Evolutionary conservation across 208 protist genomes (phyloP).

Genomic region (Leishmania arabica): DNA sequence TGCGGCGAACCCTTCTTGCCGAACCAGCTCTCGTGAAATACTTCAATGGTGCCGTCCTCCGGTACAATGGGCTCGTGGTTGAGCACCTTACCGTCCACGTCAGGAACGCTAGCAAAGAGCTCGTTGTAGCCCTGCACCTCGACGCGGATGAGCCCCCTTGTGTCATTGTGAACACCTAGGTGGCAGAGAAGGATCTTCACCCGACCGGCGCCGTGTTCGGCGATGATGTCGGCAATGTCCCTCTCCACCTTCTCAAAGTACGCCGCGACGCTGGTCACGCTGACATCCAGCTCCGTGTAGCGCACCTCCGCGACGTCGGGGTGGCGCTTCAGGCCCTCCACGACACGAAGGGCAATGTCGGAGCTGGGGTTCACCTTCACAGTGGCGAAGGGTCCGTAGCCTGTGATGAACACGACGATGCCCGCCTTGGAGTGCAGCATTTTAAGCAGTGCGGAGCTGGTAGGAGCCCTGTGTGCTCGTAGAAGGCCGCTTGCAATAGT

Average conservation of each 20-base stretch:
- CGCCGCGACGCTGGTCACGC: slow-evolving; percentile 26
- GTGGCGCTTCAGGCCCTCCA: slow-evolving; percentile 27
- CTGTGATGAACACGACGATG: slow-evolving; percentile 57
- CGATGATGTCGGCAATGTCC: slow-evolving; percentile 24
- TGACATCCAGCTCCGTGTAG: slow-evolving; percentile 50
- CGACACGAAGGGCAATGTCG: slow-evolving; percentile 36
- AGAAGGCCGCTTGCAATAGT: not conserved
- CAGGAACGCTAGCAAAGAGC: slow-evolving; percentile 45
- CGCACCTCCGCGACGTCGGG: slow-evolving; percentile 27
- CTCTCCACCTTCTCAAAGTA: slow-evolving; percentile 58
- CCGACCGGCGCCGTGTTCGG: slow-evolving; percentile 10
- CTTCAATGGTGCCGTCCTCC: slow-evolving; percentile 29
- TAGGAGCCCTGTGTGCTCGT: not conserved
- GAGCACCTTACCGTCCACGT: slow-evolving; percentile 43
- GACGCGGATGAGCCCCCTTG: slow-evolving; percentile 43
- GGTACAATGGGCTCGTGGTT: slow-evolving; percentile 52
- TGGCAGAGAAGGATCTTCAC: slow-evolving; percentile 55
- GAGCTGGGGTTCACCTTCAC: slow-evolving; percentile 71
- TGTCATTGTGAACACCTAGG: slow-evolving; percentile 59
- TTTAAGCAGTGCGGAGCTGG: not conserved
- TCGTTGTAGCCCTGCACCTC: slow-evolving; percentile 77
- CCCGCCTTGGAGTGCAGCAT: slow-evolving; percentile 12
- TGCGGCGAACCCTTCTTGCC: slow-evolving; percentile 27
- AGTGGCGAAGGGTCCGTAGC: slow-evolving; percentile 65
- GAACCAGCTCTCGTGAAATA: slow-evolving; percentile 49